Conservation (phyloP, 495 filamentous ascomycete genomes). For the Hyaloscypha bicolor region DNA sequence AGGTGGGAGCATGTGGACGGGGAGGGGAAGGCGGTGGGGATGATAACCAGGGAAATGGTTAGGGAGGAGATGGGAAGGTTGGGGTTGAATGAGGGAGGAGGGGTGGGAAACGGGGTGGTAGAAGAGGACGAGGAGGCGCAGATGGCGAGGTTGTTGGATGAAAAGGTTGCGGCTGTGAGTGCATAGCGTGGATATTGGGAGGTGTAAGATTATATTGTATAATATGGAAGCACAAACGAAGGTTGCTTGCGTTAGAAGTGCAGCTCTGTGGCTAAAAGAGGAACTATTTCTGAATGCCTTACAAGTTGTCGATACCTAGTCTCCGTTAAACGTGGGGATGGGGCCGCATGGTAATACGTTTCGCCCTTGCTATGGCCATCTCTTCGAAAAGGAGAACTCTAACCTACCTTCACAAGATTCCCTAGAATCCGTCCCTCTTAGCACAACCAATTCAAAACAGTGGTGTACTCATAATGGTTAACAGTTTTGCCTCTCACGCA, state of each 20-base stretch:
- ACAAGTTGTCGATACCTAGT: no score
- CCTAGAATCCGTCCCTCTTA: no score
- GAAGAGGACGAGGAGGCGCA: conserved; percentile 56
- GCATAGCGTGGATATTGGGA: neutral
- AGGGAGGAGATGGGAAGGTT: conserved; percentile 47
- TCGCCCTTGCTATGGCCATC: no score
- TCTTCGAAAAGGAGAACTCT: no score
- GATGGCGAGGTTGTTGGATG: conserved; percentile 55
- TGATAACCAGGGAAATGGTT: conserved; percentile 45
- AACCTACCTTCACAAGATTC: no score
- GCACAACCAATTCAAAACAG: no score
- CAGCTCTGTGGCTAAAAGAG: no score
- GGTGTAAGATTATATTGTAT: neutral
- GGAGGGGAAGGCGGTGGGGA: conserved; percentile 31
- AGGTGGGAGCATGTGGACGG: conserved; percentile 28
- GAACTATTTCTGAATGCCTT: no score
- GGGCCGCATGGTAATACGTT: no score
- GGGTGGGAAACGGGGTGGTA: conserved; percentile 17
- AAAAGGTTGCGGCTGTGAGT: conserved; percentile 15
- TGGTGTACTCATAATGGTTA: no score
- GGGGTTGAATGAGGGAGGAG: conserved; percentile 40
- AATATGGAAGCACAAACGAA: neutral
- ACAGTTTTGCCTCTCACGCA: no score
- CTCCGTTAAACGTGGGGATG: no score
- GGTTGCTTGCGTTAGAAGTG: neutral